Conservation (phyloP, 2,329 filamentous ascomycete species). For the Cladophialophora psammophila region DNA sequence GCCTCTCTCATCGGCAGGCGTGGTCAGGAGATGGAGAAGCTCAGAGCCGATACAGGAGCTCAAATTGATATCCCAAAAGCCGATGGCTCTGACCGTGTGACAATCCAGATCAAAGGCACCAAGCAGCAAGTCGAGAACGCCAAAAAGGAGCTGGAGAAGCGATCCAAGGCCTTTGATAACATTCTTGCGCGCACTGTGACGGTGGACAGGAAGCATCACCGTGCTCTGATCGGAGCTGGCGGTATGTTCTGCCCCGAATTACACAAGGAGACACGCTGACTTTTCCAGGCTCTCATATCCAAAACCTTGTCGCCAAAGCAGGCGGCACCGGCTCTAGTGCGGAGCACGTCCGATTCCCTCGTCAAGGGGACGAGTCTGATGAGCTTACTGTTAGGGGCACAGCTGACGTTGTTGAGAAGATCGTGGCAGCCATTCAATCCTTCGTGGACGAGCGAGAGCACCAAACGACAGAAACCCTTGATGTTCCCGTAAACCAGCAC, state of each 20-base stretch:
- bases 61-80: conserved; percentile 90
- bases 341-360: conserved; percentile 93
- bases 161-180: conserved; percentile 85
- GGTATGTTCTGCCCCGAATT: conserved; percentile 64
- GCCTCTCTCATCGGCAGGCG: conserved; percentile 93
- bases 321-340: conserved; percentile 89
- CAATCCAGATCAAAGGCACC: conserved; percentile 91
- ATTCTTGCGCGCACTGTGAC: conserved; percentile 85
- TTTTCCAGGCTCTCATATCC: conserved; percentile 77
- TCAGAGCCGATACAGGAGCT: conserved; percentile 83
- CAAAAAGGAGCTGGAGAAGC: conserved; percentile 87
- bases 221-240: conserved; percentile 83
- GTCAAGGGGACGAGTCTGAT: conserved; percentile 81
- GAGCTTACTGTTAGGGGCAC: conserved; percentile 88
- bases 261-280: conserved; percentile 8
- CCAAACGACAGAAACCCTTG: conserved; percentile 78
- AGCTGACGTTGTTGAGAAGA: conserved; percentile 84
- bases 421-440: conserved; percentile 79
- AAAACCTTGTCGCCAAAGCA: conserved; percentile 83
- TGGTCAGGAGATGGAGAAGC: conserved; percentile 87
- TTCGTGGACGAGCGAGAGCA: conserved; percentile 85
- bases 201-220: conserved; percentile 94
- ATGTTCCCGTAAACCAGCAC: conserved; percentile 90
- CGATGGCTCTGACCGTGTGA: conserved; percentile 74
- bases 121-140: conserved; percentile 90